These are phyloP conservation scores for Earliella scabrosa DNA, from an alignment of 1,284 basidiomycete species.

Conservation along the genomic window DNA sequence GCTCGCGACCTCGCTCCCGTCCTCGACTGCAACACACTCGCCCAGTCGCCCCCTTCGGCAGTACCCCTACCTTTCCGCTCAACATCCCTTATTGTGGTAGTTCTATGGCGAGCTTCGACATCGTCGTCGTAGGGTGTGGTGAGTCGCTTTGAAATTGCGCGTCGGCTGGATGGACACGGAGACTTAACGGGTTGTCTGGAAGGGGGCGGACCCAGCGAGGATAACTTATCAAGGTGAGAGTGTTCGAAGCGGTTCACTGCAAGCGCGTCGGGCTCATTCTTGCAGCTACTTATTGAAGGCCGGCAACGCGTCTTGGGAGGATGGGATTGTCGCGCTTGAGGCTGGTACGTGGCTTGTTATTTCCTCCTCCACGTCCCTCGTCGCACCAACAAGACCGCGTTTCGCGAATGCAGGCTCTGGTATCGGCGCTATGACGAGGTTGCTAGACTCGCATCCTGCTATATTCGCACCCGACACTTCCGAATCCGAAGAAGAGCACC, in stretches of 20 bases:
- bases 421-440: conserved; percentile 61
- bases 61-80: background rate
- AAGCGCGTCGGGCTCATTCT: background rate
- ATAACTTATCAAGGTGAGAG: conserved; percentile 73
- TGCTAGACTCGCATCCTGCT: conserved; percentile 54
- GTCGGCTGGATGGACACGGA: background rate
- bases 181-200: background rate
- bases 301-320: conserved; percentile 58
- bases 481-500: conserved; percentile 28
- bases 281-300: conserved; percentile 75
- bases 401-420: conserved; percentile 58
- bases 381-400: background rate
- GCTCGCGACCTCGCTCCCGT: background rate
- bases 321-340: conserved; percentile 74
- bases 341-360: conserved; percentile 54
- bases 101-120: conserved; percentile 58
- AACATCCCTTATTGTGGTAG: background rate
- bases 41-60: background rate
- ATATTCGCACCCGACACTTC: conserved; percentile 44
- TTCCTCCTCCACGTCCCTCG: background rate
- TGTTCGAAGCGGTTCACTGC: background rate
- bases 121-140: conserved; percentile 74
- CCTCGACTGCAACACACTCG: background rate
- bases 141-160: conserved; percentile 7
- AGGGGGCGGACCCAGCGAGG: conserved; percentile 76